Percentiles rank a stretch among this genome's conserved stretches.
Conservation (phyloP, 169 alveolate genomes). For the Babesia bigemina region DNA sequence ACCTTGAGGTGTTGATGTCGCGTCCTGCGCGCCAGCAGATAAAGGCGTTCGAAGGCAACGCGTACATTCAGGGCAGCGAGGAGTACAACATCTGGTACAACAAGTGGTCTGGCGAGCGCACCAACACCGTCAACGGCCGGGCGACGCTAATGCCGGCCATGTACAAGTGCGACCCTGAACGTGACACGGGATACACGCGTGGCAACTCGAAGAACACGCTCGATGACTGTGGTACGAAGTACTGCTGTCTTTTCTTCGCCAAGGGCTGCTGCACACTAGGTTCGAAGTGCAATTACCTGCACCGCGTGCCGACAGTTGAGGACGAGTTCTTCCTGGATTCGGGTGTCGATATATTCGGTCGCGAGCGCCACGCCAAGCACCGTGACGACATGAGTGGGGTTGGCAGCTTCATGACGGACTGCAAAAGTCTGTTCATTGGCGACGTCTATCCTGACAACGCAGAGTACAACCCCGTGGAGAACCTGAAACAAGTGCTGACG, state of each 20-base stretch:
- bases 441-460: conserved; percentile 87
- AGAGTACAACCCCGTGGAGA: conserved; percentile 85
- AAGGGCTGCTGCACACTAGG: conserved; percentile 98
- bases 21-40: conserved; percentile 63
- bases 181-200: conserved; percentile 96
- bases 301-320: conserved; percentile 93
- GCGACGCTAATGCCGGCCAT: conserved; percentile 86
- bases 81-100: conserved; percentile 99
- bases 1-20: conserved; percentile 33
- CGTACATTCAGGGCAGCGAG: conserved; percentile 90
- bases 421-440: conserved; percentile 92
- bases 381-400: conserved; percentile 97
- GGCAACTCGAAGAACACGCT: conserved; percentile 85
- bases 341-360: conserved; percentile 96
- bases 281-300: conserved; percentile 93
- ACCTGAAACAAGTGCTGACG: conserved; percentile 88
- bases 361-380: conserved; percentile 93
- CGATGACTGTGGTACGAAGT: conserved; percentile 79
- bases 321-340: conserved; percentile 91
- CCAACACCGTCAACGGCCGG: conserved; percentile 77
- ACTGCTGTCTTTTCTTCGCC: conserved; percentile 94
- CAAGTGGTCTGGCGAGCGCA: conserved; percentile 90
- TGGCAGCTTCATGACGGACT: conserved; percentile 95
- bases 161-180: conserved; percentile 90
- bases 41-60: conserved; percentile 47